Evolutionary conservation across 306 rosid genomes (phyloP).

Genomic region (Purshia tridentata): DNA sequence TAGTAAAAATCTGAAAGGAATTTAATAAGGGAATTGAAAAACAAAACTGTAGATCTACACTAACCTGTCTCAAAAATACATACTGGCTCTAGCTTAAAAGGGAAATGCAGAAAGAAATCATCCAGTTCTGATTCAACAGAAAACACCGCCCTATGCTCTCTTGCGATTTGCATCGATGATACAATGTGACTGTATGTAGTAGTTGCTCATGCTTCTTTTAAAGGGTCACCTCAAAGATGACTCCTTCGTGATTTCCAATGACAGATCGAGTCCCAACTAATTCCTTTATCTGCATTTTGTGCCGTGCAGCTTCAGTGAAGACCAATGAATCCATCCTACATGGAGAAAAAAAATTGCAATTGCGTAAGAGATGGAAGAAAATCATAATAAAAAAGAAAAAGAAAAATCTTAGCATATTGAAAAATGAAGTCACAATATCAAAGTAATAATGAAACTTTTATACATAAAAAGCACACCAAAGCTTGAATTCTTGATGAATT

Average conservation of each 20-base stretch:
- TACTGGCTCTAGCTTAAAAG: not conserved
- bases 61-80: not conserved
- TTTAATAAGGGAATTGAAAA: not conserved
- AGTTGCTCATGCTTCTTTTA: conserved; percentile 27
- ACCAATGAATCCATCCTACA: conserved; percentile 76
- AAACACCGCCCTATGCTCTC: not conserved
- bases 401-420: not conserved
- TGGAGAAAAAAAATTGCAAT: not conserved
- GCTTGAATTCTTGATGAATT: not conserved
- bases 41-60: not conserved
- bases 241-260: conserved; percentile 70
- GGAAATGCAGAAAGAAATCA: not conserved
- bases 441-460: not conserved
- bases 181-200: not conserved
- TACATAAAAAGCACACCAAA: not conserved
- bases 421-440: not conserved
- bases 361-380: conserved; percentile 4
- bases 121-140: not conserved
- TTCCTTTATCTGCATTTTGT: conserved; percentile 65
- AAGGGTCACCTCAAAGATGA: conserved; percentile 66
- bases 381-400: not conserved
- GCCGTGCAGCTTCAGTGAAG: conserved; percentile 52
- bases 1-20: not conserved
- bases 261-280: conserved; percentile 54
- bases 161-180: not conserved